Evolutionary conservation across 495 filamentous ascomycete species (phyloP).

Genomic region (Penicillium turbatum): DNA sequence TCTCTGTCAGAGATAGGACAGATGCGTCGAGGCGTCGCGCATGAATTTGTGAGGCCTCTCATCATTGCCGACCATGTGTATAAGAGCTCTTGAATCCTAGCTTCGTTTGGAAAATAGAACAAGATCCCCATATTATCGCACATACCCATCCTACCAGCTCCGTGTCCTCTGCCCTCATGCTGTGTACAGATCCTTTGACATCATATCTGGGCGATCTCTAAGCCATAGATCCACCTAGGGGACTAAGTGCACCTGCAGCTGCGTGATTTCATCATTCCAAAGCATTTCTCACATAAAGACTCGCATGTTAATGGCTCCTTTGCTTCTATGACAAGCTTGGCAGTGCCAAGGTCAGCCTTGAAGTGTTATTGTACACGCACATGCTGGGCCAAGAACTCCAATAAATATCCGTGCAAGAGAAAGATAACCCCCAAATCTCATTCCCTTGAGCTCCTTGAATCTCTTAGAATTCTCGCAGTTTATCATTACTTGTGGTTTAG

Average conservation of each 20-base stretch:
- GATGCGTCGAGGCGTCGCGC: constrained; percentile 10
- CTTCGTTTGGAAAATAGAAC: no score
- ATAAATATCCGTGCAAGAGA: not conserved
- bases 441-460: not conserved
- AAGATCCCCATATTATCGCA: no score
- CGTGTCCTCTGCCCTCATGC: not conserved
- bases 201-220: constrained; percentile 5
- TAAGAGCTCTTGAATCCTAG: not conserved
- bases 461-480: no score
- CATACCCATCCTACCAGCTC: not conserved
- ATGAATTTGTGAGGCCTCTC: constrained; percentile 14
- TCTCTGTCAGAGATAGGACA: constrained; percentile 22
- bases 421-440: not conserved
- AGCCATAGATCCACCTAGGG: constrained; percentile 1
- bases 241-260: not conserved
- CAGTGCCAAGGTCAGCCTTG: no score
- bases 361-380: no score
- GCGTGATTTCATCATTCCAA: constrained; percentile 2
- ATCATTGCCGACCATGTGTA: not conserved
- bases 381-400: not conserved
- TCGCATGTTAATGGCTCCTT: not conserved
- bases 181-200: constrained; percentile 4
- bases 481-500: no score
- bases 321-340: not conserved
- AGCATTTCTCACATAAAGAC: not conserved